These are phyloP conservation scores for Theobroma grandiflorum DNA, from an alignment of 441 rosid genomes.

Conservation along the genomic window DNA sequence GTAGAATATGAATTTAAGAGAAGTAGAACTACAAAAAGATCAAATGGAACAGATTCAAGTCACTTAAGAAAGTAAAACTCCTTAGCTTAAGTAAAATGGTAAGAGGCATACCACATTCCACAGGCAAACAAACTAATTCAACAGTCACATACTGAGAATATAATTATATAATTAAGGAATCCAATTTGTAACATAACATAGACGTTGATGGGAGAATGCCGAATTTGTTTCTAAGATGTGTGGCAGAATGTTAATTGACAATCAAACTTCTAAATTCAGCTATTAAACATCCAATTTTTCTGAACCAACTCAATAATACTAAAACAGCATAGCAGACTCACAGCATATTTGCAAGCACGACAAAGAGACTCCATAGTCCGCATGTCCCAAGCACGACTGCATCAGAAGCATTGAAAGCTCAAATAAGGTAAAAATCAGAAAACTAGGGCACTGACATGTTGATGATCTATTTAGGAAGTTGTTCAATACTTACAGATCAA, in stretches of 20 bases:
- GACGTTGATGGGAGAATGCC: constrained; percentile 1
- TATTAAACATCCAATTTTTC: background rate
- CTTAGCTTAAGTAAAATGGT: constrained; percentile 14
- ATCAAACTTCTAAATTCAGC: constrained; percentile 1
- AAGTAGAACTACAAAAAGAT: background rate
- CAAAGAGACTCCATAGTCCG: constrained; percentile 99
- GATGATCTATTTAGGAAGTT: constrained; percentile 19
- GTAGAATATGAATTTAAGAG: background rate
- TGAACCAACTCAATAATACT: background rate
- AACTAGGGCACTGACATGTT: background rate
- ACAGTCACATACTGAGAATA: background rate
- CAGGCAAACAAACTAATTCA: constrained; percentile 13
- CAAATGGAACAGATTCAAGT: background rate
- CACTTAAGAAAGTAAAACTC: background rate
- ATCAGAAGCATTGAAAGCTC: constrained; percentile 36
- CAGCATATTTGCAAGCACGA: constrained; percentile 99
- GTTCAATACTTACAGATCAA: constrained; percentile 77
- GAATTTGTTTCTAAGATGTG: background rate
- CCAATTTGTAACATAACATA: background rate
- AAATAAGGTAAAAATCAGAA: constrained; percentile 28
- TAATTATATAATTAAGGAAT: constrained; percentile 9
- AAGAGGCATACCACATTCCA: constrained; percentile 11
- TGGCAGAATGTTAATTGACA: constrained; percentile 22
- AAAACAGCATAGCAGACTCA: constrained; percentile 47
- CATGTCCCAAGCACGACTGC: constrained; percentile 99